phyloP scores from a whole-genome alignment of 805 yeast species.

The Danielia reshetovae region DNA sequence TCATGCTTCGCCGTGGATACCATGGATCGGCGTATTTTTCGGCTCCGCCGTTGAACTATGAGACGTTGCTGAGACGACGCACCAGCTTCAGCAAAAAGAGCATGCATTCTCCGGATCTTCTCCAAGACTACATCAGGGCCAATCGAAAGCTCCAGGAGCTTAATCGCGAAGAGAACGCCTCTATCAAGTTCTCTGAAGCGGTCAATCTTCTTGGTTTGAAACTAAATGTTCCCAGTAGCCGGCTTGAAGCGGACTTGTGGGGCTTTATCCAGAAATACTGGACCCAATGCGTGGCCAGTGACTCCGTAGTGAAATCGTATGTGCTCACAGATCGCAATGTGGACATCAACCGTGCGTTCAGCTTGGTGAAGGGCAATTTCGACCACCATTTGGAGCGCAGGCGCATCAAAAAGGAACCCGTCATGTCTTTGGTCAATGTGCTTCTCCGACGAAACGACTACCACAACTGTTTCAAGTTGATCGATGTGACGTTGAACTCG shows the following conservation, averaged over 20 bases:
- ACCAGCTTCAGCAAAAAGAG: constrained; percentile 4
- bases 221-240: constrained; percentile 9
- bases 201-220: constrained; percentile 6
- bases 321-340: constrained; percentile 4
- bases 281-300: constrained; percentile 6
- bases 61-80: constrained; percentile 10
- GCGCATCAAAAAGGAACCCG: neutral
- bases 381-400: neutral
- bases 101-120: constrained; percentile 4
- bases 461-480: constrained; percentile 12
- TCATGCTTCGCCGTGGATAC: no score
- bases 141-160: constrained; percentile 12
- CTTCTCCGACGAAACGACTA: constrained; percentile 12
- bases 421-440: constrained; percentile 7
- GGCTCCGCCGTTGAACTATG: constrained; percentile 13
- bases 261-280: constrained; percentile 10
- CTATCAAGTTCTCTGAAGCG: no score
- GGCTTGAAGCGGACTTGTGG: constrained; percentile 15
- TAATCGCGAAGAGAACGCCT: no score
- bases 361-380: constrained; percentile 9
- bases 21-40: constrained; percentile 5
- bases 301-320: constrained; percentile 9
- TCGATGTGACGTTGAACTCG: constrained; percentile 9
- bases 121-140: constrained; percentile 14
- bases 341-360: constrained; percentile 8